Evolutionary conservation across 805 yeast species (phyloP), one percentile per base, ranked within the genome.

Genomic region (Candida verbasci): DNA sequence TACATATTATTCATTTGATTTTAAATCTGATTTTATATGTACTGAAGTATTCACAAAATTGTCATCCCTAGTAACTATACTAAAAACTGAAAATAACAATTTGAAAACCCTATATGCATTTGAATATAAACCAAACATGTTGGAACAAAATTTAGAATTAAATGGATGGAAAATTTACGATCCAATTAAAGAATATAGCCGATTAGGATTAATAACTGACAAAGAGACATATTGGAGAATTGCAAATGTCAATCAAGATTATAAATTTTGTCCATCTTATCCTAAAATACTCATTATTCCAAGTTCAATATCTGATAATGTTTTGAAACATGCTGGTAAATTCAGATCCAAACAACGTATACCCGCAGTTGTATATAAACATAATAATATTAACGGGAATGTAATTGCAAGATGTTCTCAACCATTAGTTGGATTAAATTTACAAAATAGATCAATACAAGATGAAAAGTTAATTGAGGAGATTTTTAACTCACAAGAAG

Each of bases 381-480:
- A 88, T 55, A 58, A 72, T 4, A 55, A 58, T 9, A 62, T 70
- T 29, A 86, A 78, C 47, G 79, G 81, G 1, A 80, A 93, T 50
- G 74, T 93, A 1, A 87, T 93, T 12, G 80, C 93, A 0, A 68
- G 98, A 40, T 86, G 96, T 49, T 71, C 97, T 2, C 98, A 93
- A 61, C 98, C 98, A 0, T 60, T 91, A 45, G 89, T 89, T 1
- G 97, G 98, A 0, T 49, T 93, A 12, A 88, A 86, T 41, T 39
- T 65, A 12, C 95, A 88, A 53, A 78, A 80, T 45, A 65, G 97
- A 33, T 87, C 95, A 2, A 70, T 86, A 18, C 98, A 93, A 57
- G 98, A 93, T 65, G 98, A 93, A 55, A 81, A 78, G 44, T 60
- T 93, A 24, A 69, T 93, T 1, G 64, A 67, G 17, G 95, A 87